Evolutionary conservation across 441 rosid species (phyloP), one percentile per base, ranked within the genome.

Genomic region (Breynia disticha): DNA sequence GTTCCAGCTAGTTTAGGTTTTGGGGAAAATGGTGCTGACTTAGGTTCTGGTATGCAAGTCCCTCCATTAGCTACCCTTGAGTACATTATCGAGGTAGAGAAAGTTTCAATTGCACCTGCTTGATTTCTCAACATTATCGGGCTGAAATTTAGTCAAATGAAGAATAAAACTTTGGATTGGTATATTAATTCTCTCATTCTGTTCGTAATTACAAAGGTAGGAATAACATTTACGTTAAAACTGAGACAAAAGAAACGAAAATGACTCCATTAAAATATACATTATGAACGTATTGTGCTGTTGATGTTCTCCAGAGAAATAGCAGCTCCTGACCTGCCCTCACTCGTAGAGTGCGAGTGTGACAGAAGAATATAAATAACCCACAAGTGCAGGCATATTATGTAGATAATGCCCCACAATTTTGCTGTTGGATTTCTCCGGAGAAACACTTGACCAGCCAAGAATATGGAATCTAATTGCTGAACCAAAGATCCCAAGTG

Each of bases 361-460:
- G 90, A 74, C 24, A 68, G 59, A 32, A 87, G 73, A 59, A 91
- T 86, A 71, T 91, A 91, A 56, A 86, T n/a, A 68, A 91, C 98
- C 98, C 98, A 91, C 22, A 91, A 57, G 67, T 91, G 98, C 58
- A 91, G 96, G 72, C 86, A 86, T 19, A 76, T 76, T 0, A 91
- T 66, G 74, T 91, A 88, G 3, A 73, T 64, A 45, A 76, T 2
- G n/a, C 87, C 75, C 91, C 91, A 88, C n/a, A 79, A 19, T 66
- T 82, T 88, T 7, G 94, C 89, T 0, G 80, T 19, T 1, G 95
- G 82, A 73, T 88, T 87, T 68, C 91, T 76, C 69, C 84, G 79
- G 28, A 86, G 57, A 69, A 82, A 88, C 43, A 82, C 77, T 0
- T 84, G 76, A 46, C 98, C 96, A 0, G 96, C 87, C 55, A 79